A percentile compares a stretch with the other conserved stretches of the same genome.
Evolutionary conservation across 352 stramenopile genomes (phyloP).

Genomic region (Stramenopiles sp.): DNA sequence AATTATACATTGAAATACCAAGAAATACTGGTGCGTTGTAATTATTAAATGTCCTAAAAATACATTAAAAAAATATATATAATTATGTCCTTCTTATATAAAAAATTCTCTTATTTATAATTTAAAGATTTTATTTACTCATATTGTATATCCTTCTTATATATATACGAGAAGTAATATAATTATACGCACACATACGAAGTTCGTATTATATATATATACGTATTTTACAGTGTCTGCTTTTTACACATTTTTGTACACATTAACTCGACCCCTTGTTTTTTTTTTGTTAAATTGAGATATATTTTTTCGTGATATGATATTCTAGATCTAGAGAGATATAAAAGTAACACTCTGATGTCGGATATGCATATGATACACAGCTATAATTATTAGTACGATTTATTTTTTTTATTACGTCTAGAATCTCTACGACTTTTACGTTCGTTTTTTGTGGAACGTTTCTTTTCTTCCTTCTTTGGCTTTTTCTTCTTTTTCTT

Average conservation of each 20-base stretch:
- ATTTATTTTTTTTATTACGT: neutral
- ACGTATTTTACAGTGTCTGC: too few species aligned
- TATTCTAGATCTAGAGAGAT: too few species aligned
- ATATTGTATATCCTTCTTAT: too few species aligned
- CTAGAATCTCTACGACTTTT: neutral
- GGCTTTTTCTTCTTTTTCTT: constrained; percentile 4
- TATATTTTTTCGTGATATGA: too few species aligned
- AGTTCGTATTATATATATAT: too few species aligned
- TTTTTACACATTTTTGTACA: too few species aligned
- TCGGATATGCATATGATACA: neutral
- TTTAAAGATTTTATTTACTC: neutral
- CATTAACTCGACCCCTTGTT: too few species aligned
- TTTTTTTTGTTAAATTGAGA: too few species aligned
- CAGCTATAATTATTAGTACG: neutral
- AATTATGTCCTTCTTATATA: neutral
- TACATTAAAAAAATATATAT: constrained; percentile 1
- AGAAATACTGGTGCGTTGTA: neutral
- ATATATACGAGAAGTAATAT: too few species aligned
- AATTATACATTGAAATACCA: neutral
- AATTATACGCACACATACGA: too few species aligned
- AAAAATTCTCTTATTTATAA: too few species aligned
- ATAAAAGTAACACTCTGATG: neutral
- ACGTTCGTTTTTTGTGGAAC: neutral
- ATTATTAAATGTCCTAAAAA: neutral
- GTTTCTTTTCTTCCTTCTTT: constrained; percentile 3